Evolutionary conservation across 257 asterid species (phyloP), one percentile per base, ranked within the genome.

Genomic region (Eustoma russellianum): DNA sequence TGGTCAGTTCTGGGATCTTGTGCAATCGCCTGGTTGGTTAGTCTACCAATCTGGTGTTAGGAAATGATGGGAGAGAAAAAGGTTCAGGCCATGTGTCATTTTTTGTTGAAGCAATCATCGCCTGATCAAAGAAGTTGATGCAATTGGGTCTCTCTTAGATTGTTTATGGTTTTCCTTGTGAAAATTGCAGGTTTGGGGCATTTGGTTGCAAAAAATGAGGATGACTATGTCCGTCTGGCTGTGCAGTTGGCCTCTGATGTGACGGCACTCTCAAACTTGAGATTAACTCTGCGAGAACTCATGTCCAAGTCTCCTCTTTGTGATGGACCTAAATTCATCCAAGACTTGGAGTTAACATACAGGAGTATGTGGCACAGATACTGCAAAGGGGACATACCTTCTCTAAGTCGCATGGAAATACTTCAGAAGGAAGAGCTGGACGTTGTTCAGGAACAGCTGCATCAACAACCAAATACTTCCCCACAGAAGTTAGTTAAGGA

Each of bases 221-320:
- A 85, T 13, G 94, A 88, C 66, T 92, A 92, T 50, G 95, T 88
- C 44, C 70, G 76, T 64, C 64, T 63, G 72, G 95, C 97, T 58
- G 15, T 83, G 53, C 61, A 79, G 61, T 68, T 92, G 66, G 95
- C 93, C 53, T 74, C 90, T 0, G 93, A 92, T 55, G 49, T 85
- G 33, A 63, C 79, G 7, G 78, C 88, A 56, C 92, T 92, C 65
- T 73, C 95, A n/a, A 75, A 70, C 69, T 66, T 88, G 76, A 81
- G 97, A 72, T 68, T 65, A 78, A 74, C 62, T 58, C 77, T 92
- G 48, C 78, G 99, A 16, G 86, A 77, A 61, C 91, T 83, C 55
- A 92, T 92, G 99, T 66, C 74, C 28, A 88, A 79, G 35, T 92
- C 99, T 24, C 95, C 94, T 38, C 93, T 88, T 41, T 85, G 97